These are phyloP conservation scores for Heimioporus sp. DNA, from an alignment of 768 basidiomycete genomes.

Conservation along the genomic window DNA sequence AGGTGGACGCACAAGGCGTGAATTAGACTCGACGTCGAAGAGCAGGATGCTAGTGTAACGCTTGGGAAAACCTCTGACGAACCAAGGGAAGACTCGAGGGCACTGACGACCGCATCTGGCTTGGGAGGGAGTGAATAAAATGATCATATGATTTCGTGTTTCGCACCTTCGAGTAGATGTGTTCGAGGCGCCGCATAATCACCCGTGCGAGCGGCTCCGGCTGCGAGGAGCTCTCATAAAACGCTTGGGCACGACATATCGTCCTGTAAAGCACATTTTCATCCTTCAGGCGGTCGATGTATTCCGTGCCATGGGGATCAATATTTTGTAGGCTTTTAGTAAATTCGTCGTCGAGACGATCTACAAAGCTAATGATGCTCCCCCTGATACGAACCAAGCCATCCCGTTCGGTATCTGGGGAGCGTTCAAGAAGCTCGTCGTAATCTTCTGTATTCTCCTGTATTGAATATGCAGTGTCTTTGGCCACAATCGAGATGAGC, in stretches of 20 bases:
- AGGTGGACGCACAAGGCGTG: conserved; percentile 88
- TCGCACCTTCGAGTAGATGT: conserved; percentile 93
- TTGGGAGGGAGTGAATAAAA: conserved; percentile 31
- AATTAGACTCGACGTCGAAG: conserved; percentile 72
- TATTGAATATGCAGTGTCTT: conserved; percentile 74
- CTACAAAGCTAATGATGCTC: conserved; percentile 93
- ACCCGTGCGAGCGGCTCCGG: conserved; percentile 82
- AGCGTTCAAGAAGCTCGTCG: conserved; percentile 84
- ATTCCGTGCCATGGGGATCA: conserved; percentile 98
- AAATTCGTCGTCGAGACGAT: conserved; percentile 97
- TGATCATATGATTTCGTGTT: background rate
- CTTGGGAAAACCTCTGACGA: conserved; percentile 58
- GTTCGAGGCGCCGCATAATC: conserved; percentile 93
- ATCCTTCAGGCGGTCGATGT: conserved; percentile 94
- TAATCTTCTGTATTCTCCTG: conserved; percentile 89
- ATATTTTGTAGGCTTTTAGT: conserved; percentile 96
- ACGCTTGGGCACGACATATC: conserved; percentile 87
- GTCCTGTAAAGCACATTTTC: conserved; percentile 93
- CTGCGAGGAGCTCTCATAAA: conserved; percentile 81
- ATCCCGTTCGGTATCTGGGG: conserved; percentile 65
- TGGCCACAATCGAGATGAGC: conserved; percentile 74
- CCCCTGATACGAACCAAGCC: conserved; percentile 87
- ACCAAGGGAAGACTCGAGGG: conserved; percentile 73
- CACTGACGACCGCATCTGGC: conserved; percentile 92
- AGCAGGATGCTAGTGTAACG: conserved; percentile 55